Evolutionary conservation across 176 grass and related monocot genomes (phyloP), one percentile per base, ranked within the genome.

Genomic region (Panicum miliaceum): DNA sequence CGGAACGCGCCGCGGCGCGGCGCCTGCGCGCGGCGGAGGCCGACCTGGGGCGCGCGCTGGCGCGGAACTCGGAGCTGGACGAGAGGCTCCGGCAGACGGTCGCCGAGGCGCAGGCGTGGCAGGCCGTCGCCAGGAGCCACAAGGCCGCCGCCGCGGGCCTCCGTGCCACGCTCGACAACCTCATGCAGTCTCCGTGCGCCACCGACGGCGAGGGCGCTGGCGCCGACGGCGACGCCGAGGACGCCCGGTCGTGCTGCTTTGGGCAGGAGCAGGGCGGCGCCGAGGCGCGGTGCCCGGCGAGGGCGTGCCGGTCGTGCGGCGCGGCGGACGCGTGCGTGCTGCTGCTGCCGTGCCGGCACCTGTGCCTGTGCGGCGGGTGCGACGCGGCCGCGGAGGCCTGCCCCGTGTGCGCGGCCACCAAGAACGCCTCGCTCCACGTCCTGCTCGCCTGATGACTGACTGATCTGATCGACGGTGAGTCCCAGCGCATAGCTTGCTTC

Each of bases 161-260:
- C 53, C 88, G 94, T 22, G 51, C 94, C 67, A 77, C 88, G 12
- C 60, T 93, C n/a, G 94, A 93, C 22, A 54, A 84, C 73, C 77
- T 84, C 73, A 67, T 82, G 18, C 6, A 73, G 40, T 45, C 82
- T 2, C 82, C 62, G 15, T 45, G 57, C 57, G 22, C 56, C 56
- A 19, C 56, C 56, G 19, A 22, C 0, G n/a, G 10, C 14, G 48
- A 56, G 15, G 56, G 19, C 4, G 56, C 6, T 9, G 43, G 7
- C 40, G 40, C 29, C 2, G 50, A 22, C 2, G 18, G 22, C 22
- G 56, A 68, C 7, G 85, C 76, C 13, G 90, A 93, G 16, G 93
- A 95, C 56, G 93, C 85, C 18, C 86, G 79, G 54, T 96, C 94
- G 1, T 96, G 94, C 90, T 96, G 94, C 77, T 90, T 84, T 36